These are phyloP conservation scores for cucumber (Cucumis sativus) DNA, from an alignment of 306 rosid species.

Conservation along the genomic window Cucumber_9930_V3 NC_026655.2:23746501-23747000, in stretches of 20 bases:
- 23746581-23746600: no score
- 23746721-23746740: constrained; percentile 39
- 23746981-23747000: constrained; percentile 18
- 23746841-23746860: constrained; percentile 36
- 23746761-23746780: neutral
- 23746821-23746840: neutral
- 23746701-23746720: neutral
- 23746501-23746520: no score
- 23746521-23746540: no score
- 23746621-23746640: no score
- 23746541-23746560: no score
- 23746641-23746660: no score
- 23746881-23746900: constrained; percentile 10
- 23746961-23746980: neutral
- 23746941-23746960: constrained; percentile 16
- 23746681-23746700: no score
- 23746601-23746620: no score
- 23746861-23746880: constrained; percentile 33
- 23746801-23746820: neutral
- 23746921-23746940: neutral
- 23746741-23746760: constrained; percentile 34
- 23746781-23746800: neutral
- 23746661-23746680: no score
- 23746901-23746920: neutral
- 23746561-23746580: no score